Evolutionary conservation across 192 early-diverging fungal genomes (phyloP), one percentile per base, ranked within the genome.

Genomic region (Backusella westeae): DNA sequence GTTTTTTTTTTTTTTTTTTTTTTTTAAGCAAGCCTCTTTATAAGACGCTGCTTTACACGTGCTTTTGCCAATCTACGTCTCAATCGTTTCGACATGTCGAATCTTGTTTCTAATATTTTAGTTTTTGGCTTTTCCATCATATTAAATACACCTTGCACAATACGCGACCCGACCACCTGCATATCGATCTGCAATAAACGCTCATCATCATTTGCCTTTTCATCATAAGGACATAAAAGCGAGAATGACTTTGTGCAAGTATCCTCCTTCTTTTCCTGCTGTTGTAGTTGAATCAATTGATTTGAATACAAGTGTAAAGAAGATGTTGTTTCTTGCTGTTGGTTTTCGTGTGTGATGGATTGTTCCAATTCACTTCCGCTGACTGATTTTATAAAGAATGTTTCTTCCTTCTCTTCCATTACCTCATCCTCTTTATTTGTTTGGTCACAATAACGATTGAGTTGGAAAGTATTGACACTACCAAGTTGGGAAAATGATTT

Each of bases 101-200:
- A 49, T n/a, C 26, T 29, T 63, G 23, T 26, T 14, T 63, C 56
- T 12, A 63, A 29, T 63, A 63, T 26, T 12, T 29, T 23, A 14
- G 21, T 3, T 4, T 63, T 63, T 63, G 56, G 56, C 0, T 63
- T 63, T 9, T 63, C 56, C 21, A 63, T 63, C 23, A 29, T 26
- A 29, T 63, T 63, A 63, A 79, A 56, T 63, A 67, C 52, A 8
- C 83, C 85, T 69, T 87, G 74, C 36, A 89, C 85, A 44, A 89
- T 77, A 15, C 81, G 76, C 3, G 89, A 88, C 10, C 90, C 89
- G 21, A 92, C 85, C 44, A 94, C 91, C 80, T 93, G 89, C 38
- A 94, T 84, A 81, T 94, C 93, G 34, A 94, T 81, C 32, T 89
- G 87, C 82, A 94, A 74, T 75, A 90, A 93, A 1, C 71, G 84